phyloP scores from a whole-genome alignment of 257 asterid species.

The Knoxia roxburghii region DNA sequence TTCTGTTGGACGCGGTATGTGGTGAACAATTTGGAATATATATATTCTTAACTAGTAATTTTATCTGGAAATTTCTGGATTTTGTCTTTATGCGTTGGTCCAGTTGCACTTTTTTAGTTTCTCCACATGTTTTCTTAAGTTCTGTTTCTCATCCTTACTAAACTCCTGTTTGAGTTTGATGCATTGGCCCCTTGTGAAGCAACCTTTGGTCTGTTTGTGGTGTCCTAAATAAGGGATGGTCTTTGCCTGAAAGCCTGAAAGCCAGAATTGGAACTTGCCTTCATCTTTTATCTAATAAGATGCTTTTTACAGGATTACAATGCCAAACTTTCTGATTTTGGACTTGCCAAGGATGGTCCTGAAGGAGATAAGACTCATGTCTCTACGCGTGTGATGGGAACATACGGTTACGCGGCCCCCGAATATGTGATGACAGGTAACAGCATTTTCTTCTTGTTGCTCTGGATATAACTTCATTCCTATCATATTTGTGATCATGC shows the following conservation, averaged over 20 bases:
- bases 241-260: too few species aligned
- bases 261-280: neutral
- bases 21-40: conserved; percentile 11
- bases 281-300: conserved; percentile 10
- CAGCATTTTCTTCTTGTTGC: neutral
- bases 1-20: conserved; percentile 88
- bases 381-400: conserved; percentile 98
- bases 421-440: conserved; percentile 98
- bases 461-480: neutral
- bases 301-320: conserved; percentile 65
- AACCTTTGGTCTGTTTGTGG: neutral
- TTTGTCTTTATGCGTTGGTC: neutral
- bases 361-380: conserved; percentile 96
- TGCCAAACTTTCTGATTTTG: conserved; percentile 96
- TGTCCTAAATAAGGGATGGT: neutral
- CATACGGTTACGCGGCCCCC: conserved; percentile 97
- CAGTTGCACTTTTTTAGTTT: neutral
- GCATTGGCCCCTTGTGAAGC: neutral
- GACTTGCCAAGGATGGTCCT: conserved; percentile 98
- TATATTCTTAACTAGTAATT: neutral
- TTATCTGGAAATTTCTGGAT: neutral
- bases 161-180: neutral
- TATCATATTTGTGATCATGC: neutral
- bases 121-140: neutral
- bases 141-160: neutral